These are phyloP conservation scores for Trichoderma arundinaceum DNA, from an alignment of 2,329 filamentous ascomycete species.

Conservation along the genomic window DNA sequence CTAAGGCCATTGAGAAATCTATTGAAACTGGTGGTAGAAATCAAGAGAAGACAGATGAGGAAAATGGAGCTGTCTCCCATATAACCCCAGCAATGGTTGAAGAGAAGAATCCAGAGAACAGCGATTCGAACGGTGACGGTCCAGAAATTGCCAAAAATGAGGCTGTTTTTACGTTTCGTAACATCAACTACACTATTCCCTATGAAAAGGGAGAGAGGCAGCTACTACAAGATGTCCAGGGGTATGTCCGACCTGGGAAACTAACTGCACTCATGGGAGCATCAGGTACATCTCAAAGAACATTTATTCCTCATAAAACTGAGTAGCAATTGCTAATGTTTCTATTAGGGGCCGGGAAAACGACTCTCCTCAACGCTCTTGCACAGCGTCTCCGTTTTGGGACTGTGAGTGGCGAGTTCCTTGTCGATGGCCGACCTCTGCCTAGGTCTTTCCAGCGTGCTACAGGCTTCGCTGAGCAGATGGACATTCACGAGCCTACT, in stretches of 20 bases:
- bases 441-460: constrained; percentile 80
- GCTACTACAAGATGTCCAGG: constrained; percentile 76
- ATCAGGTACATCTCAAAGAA: constrained; percentile 44
- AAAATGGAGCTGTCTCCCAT: constrained; percentile 41
- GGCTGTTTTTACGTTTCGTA: constrained; percentile 59
- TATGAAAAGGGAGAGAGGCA: constrained; percentile 68
- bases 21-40: constrained; percentile 57
- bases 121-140: constrained; percentile 43
- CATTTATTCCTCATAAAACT: background rate
- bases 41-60: constrained; percentile 57
- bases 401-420: constrained; percentile 75
- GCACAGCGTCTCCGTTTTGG: constrained; percentile 79
- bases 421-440: constrained; percentile 75
- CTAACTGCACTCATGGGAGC: constrained; percentile 78
- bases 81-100: constrained; percentile 68
- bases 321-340: background rate
- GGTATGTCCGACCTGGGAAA: constrained; percentile 84
- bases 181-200: constrained; percentile 57
- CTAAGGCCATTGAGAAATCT: constrained; percentile 60
- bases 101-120: constrained; percentile 37
- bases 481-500: constrained; percentile 70
- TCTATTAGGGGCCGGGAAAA: constrained; percentile 65
- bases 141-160: constrained; percentile 65
- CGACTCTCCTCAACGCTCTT: constrained; percentile 74
- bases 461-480: constrained; percentile 71